Evolutionary conservation across 768 basidiomycete genomes (phyloP).

Genomic region (Lactarius pseudohatsudake): DNA sequence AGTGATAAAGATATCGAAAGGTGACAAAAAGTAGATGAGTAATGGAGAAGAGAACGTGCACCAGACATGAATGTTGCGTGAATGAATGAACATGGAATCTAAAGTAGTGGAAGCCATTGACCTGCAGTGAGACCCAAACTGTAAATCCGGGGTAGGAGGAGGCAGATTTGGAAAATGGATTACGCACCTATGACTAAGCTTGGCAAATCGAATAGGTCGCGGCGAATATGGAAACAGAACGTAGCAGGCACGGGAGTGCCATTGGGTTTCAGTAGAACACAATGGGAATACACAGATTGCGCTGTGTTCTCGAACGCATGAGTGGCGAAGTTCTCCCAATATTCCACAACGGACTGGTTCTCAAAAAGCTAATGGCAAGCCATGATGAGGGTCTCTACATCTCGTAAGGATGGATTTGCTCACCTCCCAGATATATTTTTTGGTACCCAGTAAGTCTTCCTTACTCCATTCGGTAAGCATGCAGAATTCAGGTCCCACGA

Average conservation of each 20-base stretch:
- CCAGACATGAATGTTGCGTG: background rate
- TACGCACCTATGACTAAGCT: constrained; percentile 81
- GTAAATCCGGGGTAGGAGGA: background rate
- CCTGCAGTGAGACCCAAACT: constrained; percentile 42
- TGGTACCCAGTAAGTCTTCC: constrained; percentile 67
- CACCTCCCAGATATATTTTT: constrained; percentile 70
- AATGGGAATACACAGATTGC: constrained; percentile 91
- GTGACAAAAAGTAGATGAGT: background rate
- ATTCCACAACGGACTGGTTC: constrained; percentile 92
- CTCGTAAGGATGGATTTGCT: constrained; percentile 5
- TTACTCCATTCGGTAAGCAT: constrained; percentile 89
- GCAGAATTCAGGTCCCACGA: constrained; percentile 95
- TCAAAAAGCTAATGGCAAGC: constrained; percentile 70
- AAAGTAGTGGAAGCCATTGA: constrained; percentile 85
- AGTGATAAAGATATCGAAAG: constrained; percentile 25
- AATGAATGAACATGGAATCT: constrained; percentile 27
- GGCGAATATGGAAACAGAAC: constrained; percentile 93
- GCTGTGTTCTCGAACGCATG: constrained; percentile 98
- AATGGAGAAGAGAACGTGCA: background rate
- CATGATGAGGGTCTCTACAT: constrained; percentile 17
- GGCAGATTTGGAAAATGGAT: background rate
- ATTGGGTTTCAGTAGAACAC: constrained; percentile 81
- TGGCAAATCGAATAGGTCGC: constrained; percentile 89
- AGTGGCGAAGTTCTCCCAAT: constrained; percentile 95
- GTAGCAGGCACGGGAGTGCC: constrained; percentile 87